phyloP scores from a whole-genome alignment of 306 rosid genomes.

The Dryas alaskensis region DNA sequence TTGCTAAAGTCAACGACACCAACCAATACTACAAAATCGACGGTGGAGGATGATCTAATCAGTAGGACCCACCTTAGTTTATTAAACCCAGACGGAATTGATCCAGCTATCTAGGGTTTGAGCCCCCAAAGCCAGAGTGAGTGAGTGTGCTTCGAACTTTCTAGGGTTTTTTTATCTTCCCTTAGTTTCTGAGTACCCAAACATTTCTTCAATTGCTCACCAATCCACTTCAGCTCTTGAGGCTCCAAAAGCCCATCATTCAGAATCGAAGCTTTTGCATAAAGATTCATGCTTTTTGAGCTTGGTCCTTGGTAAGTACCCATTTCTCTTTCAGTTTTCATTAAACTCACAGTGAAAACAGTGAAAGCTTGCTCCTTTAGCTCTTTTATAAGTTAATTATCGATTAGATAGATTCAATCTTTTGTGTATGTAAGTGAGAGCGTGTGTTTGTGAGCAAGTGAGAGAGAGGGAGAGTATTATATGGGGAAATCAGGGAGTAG shows the following conservation, averaged over 20 bases:
- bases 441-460: slow-evolving; percentile 5
- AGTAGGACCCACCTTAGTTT: background rate
- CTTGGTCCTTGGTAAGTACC: slow-evolving; percentile 30
- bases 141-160: background rate
- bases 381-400: background rate
- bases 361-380: slow-evolving; percentile 10
- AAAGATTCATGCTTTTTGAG: slow-evolving; percentile 18
- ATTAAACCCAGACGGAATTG: slow-evolving; percentile 23
- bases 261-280: background rate
- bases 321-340: background rate
- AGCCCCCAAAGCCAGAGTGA: background rate
- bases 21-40: slow-evolving; percentile 12
- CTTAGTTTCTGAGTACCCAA: background rate
- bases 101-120: slow-evolving; percentile 49
- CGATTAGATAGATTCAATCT: slow-evolving; percentile 18
- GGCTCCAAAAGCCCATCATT: slow-evolving; percentile 11
- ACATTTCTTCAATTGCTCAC: background rate
- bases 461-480: slow-evolving; percentile 14
- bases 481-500: slow-evolving; percentile 97
- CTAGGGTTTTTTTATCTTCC: background rate
- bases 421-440: background rate
- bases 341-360: background rate
- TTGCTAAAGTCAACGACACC: background rate
- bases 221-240: slow-evolving; percentile 1
- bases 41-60: slow-evolving; percentile 16